These are phyloP conservation scores for Pseudoneurospora amorphoporcata DNA, from an alignment of 495 filamentous ascomycete genomes.

Conservation along the genomic window DNA sequence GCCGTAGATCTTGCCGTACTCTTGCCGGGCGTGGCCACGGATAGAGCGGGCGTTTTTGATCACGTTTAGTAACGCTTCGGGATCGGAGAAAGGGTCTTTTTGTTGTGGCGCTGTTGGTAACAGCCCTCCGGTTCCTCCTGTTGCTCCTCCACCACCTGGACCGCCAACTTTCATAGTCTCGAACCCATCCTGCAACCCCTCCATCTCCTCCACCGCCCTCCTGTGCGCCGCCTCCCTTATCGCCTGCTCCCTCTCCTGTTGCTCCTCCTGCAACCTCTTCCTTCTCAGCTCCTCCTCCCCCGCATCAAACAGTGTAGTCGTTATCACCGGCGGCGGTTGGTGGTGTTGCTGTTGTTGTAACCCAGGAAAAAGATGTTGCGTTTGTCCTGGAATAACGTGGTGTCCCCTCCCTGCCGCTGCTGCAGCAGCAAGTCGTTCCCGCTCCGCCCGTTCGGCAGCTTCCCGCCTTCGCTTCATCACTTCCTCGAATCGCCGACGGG, in stretches of 20 bases:
- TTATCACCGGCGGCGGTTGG: conserved; percentile 11
- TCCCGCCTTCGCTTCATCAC: conserved; percentile 57
- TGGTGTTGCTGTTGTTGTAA: neutral
- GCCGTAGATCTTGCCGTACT: conserved; percentile 84
- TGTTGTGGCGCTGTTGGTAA: neutral
- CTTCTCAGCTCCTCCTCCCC: conserved; percentile 45
- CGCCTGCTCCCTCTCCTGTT: conserved; percentile 4
- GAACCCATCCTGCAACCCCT: conserved; percentile 50
- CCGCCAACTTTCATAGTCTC: conserved; percentile 47
- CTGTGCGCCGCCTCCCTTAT: conserved; percentile 18
- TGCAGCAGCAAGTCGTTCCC: conserved; percentile 9
- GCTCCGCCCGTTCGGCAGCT: conserved; percentile 24
- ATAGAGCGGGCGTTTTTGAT: conserved; percentile 64
- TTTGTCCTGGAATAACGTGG: neutral
- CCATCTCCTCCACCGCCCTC: conserved; percentile 6
- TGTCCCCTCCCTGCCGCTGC: neutral
- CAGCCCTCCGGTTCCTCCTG: neutral
- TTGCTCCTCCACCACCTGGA: neutral
- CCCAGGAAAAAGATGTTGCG: neutral
- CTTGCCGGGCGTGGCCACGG: conserved; percentile 73
- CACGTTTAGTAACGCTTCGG: conserved; percentile 50
- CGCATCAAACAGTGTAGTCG: conserved; percentile 62
- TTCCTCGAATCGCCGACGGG: conserved; percentile 67
- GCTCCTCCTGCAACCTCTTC: conserved; percentile 8
- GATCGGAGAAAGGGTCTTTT: conserved; percentile 34